These are phyloP conservation scores for Phytopythium vexans DNA, from an alignment of 352 stramenopile species.

Conservation along the genomic window DNA sequence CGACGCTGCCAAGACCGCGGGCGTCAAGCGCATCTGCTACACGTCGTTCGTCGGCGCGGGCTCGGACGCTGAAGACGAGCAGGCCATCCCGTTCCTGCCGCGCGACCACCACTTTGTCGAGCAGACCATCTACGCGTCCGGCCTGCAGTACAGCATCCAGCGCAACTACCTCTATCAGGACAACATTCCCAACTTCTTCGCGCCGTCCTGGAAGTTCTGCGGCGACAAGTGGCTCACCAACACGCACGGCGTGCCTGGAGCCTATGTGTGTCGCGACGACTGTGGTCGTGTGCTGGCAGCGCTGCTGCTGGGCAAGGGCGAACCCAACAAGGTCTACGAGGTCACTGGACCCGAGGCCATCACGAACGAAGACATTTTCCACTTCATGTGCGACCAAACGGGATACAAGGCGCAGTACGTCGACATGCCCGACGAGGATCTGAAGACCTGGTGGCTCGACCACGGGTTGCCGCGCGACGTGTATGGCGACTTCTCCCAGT, in stretches of 20 bases:
- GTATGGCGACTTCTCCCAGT: conserved; percentile 19
- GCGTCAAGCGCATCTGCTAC: conserved; percentile 29
- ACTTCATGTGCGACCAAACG: conserved; percentile 24
- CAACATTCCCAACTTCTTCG: conserved; percentile 25
- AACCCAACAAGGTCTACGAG: conserved; percentile 24
- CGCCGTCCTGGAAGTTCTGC: conserved; percentile 28
- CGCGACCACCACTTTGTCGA: conserved; percentile 25
- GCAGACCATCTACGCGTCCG: conserved; percentile 15
- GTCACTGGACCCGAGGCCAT: conserved; percentile 18
- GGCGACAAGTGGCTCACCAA: conserved; percentile 28
- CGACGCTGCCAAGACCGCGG: conserved; percentile 13
- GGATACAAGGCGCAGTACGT: conserved; percentile 23
- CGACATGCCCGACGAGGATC: conserved; percentile 27
- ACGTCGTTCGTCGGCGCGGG: conserved; percentile 26
- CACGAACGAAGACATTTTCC: conserved; percentile 15
- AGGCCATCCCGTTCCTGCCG: conserved; percentile 28
- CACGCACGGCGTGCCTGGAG: conserved; percentile 18
- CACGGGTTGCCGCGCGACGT: conserved; percentile 17
- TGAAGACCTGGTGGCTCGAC: conserved; percentile 21
- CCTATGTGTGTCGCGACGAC: conserved; percentile 23
- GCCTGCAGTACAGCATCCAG: conserved; percentile 33
- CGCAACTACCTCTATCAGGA: conserved; percentile 33
- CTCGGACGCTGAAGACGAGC: conserved; percentile 11
- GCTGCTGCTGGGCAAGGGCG: conserved; percentile 17
- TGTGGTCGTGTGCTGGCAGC: conserved; percentile 18